A percentile compares a stretch with the other conserved stretches of the same genome.
Conservation (phyloP, 306 rosid genomes). For the Ammopiptanthus mongolicus region DNA sequence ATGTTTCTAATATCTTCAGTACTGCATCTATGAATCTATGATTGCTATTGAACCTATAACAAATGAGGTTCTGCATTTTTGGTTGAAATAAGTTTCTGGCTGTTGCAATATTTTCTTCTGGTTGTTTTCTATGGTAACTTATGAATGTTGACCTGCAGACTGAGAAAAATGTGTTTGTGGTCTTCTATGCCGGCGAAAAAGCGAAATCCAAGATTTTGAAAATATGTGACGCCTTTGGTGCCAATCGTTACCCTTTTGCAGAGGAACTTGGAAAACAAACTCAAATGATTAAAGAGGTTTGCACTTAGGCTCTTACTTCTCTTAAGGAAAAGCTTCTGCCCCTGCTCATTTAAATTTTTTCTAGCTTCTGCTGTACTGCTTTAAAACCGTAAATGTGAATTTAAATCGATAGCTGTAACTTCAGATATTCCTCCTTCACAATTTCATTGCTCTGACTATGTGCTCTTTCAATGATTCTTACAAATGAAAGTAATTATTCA, state of each 20-base stretch:
- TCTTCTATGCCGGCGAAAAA: constrained; percentile 89
- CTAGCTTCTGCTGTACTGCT: background rate
- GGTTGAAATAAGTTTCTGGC: background rate
- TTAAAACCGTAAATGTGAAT: background rate
- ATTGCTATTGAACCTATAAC: background rate
- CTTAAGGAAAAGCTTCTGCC: constrained; percentile 1
- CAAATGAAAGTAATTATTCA: background rate
- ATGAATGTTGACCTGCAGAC: constrained; percentile 43
- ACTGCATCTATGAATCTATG: constrained; percentile 1
- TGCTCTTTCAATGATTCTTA: background rate
- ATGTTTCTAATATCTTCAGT: background rate
- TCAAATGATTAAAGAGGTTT: constrained; percentile 48
- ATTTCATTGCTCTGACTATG: background rate
- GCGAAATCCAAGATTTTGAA: constrained; percentile 83
- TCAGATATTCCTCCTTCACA: constrained; percentile 4
- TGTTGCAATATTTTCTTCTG: background rate
- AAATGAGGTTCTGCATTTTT: background rate
- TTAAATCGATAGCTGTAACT: background rate
- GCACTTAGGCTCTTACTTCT: constrained; percentile 20
- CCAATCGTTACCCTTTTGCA: constrained; percentile 87
- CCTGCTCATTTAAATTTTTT: too few species aligned
- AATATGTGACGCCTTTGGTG: constrained; percentile 96
- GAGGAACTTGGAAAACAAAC: constrained; percentile 58
- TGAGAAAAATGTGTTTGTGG: constrained; percentile 93
- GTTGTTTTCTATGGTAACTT: constrained; percentile 16